Evolutionary conservation across 441 rosid species (phyloP).

Genomic region (Oxalis stricta): DNA sequence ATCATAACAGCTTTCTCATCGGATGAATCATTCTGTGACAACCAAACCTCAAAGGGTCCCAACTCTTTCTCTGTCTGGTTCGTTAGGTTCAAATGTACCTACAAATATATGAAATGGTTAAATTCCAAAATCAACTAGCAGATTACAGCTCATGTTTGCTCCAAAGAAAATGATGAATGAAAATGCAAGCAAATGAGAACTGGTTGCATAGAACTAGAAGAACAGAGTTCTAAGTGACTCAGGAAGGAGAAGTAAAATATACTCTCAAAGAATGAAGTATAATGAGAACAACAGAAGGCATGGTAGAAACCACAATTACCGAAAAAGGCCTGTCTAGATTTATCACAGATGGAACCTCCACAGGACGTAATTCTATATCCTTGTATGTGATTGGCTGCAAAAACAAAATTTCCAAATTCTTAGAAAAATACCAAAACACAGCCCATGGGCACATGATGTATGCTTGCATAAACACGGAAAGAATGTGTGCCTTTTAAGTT

Average conservation of each 20-base stretch:
- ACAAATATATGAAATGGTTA: slow-evolving; percentile 12
- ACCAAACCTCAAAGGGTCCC: slow-evolving; percentile 77
- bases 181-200: slow-evolving; percentile 1
- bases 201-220: no score
- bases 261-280: not conserved
- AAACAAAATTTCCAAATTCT: slow-evolving; percentile 5
- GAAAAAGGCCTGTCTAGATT: slow-evolving; percentile 52
- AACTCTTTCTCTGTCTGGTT: slow-evolving; percentile 62
- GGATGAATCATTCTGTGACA: slow-evolving; percentile 42
- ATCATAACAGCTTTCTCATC: slow-evolving; percentile 58
- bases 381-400: slow-evolving; percentile 54
- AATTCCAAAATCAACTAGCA: slow-evolving; percentile 12
- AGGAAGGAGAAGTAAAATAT: not conserved
- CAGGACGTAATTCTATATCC: slow-evolving; percentile 61
- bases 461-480: not conserved
- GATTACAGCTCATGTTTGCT: not conserved
- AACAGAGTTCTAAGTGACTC: not conserved
- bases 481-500: not conserved
- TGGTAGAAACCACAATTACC: slow-evolving; percentile 29
- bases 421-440: slow-evolving; percentile 1
- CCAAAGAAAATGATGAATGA: not conserved
- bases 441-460: not conserved
- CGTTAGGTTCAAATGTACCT: slow-evolving; percentile 63
- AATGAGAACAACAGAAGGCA: slow-evolving; percentile 4
- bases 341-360: slow-evolving; percentile 50